Evolutionary conservation across 805 yeast species (phyloP).

Genomic region (Scheffersomyces coipomensis): DNA sequence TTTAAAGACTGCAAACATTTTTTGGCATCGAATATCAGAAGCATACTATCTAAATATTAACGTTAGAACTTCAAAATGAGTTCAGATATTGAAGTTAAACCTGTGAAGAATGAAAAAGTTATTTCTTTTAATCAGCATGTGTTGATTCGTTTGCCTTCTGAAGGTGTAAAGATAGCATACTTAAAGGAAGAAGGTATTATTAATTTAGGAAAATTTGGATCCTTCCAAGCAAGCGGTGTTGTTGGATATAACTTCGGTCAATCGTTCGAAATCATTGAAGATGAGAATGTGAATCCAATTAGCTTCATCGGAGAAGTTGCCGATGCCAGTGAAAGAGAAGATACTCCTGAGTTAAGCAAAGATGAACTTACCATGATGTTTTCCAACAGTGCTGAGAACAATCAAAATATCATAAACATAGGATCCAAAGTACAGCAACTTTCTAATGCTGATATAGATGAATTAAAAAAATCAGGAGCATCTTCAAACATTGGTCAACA

Average conservation of each 20-base stretch:
- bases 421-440: constrained; percentile 74
- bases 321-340: constrained; percentile 28
- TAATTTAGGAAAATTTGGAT: constrained; percentile 88
- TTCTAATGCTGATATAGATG: constrained; percentile 78
- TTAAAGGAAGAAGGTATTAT: constrained; percentile 59
- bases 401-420: constrained; percentile 64
- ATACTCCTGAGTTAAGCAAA: constrained; percentile 34
- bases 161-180: constrained; percentile 70
- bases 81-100: too few relatives aligned
- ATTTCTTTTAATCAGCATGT: constrained; percentile 54
- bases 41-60: too few relatives aligned
- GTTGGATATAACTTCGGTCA: constrained; percentile 86
- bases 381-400: constrained; percentile 52
- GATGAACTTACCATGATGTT: constrained; percentile 37
- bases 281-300: constrained; percentile 49
- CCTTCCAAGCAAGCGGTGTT: constrained; percentile 70
- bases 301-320: constrained; percentile 25
- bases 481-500: constrained; percentile 64
- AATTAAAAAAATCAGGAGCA: constrained; percentile 69
- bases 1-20: too few relatives aligned
- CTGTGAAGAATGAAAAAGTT: constrained; percentile 12
- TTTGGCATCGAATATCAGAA: too few relatives aligned
- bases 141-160: constrained; percentile 77
- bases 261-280: constrained; percentile 77
- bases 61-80: too few relatives aligned